Evolutionary conservation across 345 rosid species (phyloP).

Genomic region (Populus euphratica): DNA sequence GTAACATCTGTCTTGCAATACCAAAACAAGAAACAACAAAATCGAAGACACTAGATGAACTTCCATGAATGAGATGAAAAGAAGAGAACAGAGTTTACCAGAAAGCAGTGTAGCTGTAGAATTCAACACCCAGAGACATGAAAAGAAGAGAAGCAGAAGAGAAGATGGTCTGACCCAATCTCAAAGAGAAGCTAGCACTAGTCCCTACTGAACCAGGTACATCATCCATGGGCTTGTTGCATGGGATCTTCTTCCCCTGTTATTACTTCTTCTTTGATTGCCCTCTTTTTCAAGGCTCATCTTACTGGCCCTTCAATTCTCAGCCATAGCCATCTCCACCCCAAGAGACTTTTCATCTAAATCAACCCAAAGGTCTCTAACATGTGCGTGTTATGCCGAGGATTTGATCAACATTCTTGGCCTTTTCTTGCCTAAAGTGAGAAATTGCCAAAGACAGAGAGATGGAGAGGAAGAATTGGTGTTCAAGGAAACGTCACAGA

Average conservation of each 20-base stretch:
- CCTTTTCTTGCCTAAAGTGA: not conserved
- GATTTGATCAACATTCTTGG: not conserved
- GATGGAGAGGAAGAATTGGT: not conserved
- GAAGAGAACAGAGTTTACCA: slow-evolving; percentile 37
- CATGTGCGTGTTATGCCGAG: not conserved
- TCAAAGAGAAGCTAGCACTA: slow-evolving; percentile 65
- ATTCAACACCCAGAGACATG: slow-evolving; percentile 80
- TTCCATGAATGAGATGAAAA: not conserved
- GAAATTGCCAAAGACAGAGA: not conserved
- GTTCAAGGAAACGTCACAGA: not conserved
- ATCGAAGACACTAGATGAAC: not conserved
- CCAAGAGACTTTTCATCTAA: slow-evolving; percentile 16
- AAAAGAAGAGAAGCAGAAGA: slow-evolving; percentile 79
- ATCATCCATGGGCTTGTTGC: slow-evolving; percentile 43
- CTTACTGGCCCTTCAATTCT: slow-evolving; percentile 5
- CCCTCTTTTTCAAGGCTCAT: slow-evolving; percentile 7
- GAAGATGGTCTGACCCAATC: slow-evolving; percentile 73
- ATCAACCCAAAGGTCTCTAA: not conserved
- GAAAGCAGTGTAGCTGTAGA: slow-evolving; percentile 87
- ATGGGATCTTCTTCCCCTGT: slow-evolving; percentile 4
- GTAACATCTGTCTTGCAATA: not conserved
- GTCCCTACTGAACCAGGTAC: slow-evolving; percentile 81
- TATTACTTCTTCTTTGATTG: not conserved
- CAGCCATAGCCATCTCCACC: not conserved
- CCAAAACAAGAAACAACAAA: not conserved